Evolutionary conservation across 2,329 filamentous ascomycete genomes (phyloP).

Genomic region (Ophiocordyceps robertsii): DNA sequence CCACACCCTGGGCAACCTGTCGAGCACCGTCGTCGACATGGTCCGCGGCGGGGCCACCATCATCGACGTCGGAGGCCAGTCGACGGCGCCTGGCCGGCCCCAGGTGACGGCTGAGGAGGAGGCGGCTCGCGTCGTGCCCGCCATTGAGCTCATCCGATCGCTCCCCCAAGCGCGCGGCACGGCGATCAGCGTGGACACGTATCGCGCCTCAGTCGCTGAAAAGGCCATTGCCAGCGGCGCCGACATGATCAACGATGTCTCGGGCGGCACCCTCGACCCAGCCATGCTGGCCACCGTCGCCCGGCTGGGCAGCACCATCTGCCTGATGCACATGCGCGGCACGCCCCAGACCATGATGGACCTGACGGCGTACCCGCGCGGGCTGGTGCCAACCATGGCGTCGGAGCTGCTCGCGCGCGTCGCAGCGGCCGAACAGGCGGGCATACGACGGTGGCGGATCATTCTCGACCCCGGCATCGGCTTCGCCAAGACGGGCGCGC

Average conservation of each 20-base stretch:
- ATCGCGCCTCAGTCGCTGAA: conserved; percentile 70
- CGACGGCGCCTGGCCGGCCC: conserved; percentile 63
- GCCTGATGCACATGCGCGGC: conserved; percentile 89
- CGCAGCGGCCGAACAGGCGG: conserved; percentile 60
- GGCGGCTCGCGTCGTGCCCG: conserved; percentile 61
- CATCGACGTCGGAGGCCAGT: conserved; percentile 88
- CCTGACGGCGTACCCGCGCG: conserved; percentile 54
- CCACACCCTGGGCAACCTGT: conserved; percentile 41
- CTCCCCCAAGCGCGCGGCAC: conserved; percentile 48
- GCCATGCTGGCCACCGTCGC: conserved; percentile 76
- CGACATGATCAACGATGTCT: conserved; percentile 91
- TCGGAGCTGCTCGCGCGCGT: conserved; percentile 59
- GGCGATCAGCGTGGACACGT: conserved; percentile 86
- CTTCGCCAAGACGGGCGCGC: conserved; percentile 72
- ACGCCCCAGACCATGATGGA: conserved; percentile 69
- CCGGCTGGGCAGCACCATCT: conserved; percentile 62
- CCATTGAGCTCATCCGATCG: conserved; percentile 59
- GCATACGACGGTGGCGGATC: conserved; percentile 84
- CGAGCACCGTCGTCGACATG: conserved; percentile 44
- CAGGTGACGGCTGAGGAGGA: conserved; percentile 64
- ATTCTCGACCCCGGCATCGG: conserved; percentile 88
- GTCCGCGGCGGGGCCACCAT: conserved; percentile 64
- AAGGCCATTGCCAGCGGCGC: conserved; percentile 66
- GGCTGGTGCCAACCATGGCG: conserved; percentile 51
- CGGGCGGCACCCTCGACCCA: conserved; percentile 64